These are phyloP conservation scores for Paracoccidioides lutzii DNA, from an alignment of 2,329 filamentous ascomycete species.

Conservation along the genomic window DNA sequence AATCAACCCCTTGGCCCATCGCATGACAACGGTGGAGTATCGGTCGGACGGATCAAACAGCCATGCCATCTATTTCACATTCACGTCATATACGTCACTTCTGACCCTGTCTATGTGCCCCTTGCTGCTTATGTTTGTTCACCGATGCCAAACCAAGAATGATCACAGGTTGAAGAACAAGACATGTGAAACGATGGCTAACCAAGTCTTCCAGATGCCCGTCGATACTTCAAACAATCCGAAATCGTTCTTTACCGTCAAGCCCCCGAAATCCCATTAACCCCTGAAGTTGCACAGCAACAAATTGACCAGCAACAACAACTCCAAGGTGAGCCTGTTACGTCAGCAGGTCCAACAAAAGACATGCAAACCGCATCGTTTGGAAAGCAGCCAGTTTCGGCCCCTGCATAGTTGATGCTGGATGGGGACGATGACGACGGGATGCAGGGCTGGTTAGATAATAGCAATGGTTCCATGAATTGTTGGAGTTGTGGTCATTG, in stretches of 20 bases:
- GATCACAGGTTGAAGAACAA: not conserved
- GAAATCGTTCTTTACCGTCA: constrained; percentile 96
- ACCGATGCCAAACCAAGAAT: not conserved
- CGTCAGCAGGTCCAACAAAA: constrained; percentile 1
- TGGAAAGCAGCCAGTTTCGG: constrained; percentile 2
- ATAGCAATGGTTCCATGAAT: not conserved
- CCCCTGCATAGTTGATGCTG: not conserved
- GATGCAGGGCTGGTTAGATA: not conserved
- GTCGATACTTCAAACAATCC: constrained; percentile 97
- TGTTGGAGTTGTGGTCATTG: not conserved
- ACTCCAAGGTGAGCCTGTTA: constrained; percentile 11
- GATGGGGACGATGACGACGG: not conserved
- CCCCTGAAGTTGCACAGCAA: constrained; percentile 29
- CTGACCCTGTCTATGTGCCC: not conserved
- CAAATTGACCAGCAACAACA: constrained; percentile 24
- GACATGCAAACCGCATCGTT: not conserved
- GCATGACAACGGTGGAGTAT: not conserved
- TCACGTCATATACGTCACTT: not conserved
- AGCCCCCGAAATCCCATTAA: constrained; percentile 34
- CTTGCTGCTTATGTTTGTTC: not conserved
- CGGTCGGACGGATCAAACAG: not conserved
- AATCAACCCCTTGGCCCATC: not conserved
- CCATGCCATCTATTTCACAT: not conserved
- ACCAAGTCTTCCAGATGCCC: constrained; percentile 53
- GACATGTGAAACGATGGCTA: not conserved